Percentiles rank a stretch among this genome's conserved stretches.
These are phyloP conservation scores for Daldinia vernicosa DNA, from an alignment of 495 filamentous ascomycete species.

Conservation along the genomic window DNA sequence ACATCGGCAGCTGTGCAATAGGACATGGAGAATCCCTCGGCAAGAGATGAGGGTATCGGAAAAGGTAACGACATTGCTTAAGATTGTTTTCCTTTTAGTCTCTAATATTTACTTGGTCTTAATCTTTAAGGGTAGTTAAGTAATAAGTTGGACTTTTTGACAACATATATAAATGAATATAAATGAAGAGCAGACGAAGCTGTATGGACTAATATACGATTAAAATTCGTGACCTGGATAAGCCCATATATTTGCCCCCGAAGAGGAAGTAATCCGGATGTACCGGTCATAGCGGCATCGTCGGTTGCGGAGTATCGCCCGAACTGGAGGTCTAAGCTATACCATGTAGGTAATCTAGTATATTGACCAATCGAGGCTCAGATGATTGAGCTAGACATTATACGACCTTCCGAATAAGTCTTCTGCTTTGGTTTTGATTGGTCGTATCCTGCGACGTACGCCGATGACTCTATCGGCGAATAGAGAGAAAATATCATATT, in stretches of 20 bases:
- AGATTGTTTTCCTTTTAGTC: background rate
- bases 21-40: conserved; percentile 33
- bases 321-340: background rate
- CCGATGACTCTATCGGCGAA: conserved; percentile 34
- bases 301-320: background rate
- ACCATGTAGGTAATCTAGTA: background rate
- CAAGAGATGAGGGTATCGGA: conserved; percentile 13
- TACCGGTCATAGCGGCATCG: conserved; percentile 1
- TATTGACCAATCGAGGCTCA: background rate
- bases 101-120: background rate
- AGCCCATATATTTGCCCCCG: background rate
- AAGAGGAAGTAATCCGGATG: conserved; percentile 20
- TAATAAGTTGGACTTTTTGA: background rate
- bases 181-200: background rate
- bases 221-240: background rate
- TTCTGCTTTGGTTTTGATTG: background rate
- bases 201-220: background rate
- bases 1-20: conserved; percentile 32
- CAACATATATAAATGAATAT: background rate
- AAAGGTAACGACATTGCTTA: conserved; percentile 32
- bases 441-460: background rate
- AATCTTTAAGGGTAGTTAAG: background rate
- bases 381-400: background rate
- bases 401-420: conserved; percentile 3
- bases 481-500: background rate